These are phyloP conservation scores for Croton setiger DNA, from an alignment of 441 rosid species.

Conservation along the genomic window DNA sequence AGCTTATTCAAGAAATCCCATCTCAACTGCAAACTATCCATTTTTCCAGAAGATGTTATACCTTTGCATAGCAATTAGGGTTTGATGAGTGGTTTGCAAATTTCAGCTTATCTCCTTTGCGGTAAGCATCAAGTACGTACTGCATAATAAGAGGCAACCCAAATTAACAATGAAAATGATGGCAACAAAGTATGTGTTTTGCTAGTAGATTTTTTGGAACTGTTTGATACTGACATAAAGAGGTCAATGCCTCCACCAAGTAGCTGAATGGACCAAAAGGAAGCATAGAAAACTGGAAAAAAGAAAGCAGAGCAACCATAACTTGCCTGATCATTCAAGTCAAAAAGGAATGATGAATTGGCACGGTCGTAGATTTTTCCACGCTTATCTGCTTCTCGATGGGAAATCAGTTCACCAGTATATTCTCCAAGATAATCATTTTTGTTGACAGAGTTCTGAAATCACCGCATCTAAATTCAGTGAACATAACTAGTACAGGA, in stretches of 20 bases:
- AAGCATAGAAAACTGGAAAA: not conserved
- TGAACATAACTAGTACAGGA: constrained; percentile 8
- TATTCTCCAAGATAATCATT: constrained; percentile 92
- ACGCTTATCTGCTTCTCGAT: constrained; percentile 81
- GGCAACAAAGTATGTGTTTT: not conserved
- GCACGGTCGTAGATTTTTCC: constrained; percentile 67
- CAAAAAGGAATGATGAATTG: constrained; percentile 78
- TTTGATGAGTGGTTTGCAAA: constrained; percentile 82
- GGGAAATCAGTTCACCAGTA: constrained; percentile 84
- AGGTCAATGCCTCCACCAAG: not conserved
- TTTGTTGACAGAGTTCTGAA: constrained; percentile 62
- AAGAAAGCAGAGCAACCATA: not conserved
- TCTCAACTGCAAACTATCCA: not conserved
- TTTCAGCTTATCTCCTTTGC: constrained; percentile 87
- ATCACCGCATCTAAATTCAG: constrained; percentile 24
- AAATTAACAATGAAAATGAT: not conserved
- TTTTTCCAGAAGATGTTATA: constrained; percentile 18
- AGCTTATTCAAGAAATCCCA: constrained; percentile 17
- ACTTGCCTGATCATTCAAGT: constrained; percentile 87
- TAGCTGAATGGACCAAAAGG: not conserved
- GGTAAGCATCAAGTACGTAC: constrained; percentile 77
- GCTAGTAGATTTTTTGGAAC: not conserved
- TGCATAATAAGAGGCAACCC: constrained; percentile 26
- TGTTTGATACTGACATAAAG: not conserved
- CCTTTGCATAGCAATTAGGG: constrained; percentile 94